Evolutionary conservation across 208 protist species (phyloP).

Genomic region (Borovskyia barvae): DNA sequence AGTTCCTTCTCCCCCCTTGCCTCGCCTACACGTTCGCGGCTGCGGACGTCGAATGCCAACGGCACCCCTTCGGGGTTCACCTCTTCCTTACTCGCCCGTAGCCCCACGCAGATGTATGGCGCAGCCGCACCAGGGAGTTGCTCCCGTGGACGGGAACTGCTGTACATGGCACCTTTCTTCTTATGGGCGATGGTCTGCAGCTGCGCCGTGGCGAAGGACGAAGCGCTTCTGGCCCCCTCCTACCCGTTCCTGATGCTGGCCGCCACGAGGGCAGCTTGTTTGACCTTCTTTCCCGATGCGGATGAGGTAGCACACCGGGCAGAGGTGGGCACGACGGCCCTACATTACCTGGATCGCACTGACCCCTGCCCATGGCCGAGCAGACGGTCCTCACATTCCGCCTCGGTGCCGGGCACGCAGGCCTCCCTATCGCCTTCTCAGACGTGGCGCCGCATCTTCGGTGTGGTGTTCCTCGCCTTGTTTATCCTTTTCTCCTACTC

Average conservation of each 20-base stretch:
- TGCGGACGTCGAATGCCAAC: background rate
- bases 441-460: conserved; percentile 3
- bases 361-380: no score
- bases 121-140: background rate
- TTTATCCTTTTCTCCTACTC: conserved; percentile 61
- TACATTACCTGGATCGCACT: no score
- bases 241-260: conserved; percentile 92
- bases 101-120: background rate
- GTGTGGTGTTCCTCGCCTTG: conserved; percentile 35
- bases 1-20: background rate
- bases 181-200: conserved; percentile 90
- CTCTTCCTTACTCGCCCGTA: conserved; percentile 1
- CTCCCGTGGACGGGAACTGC: conserved; percentile 36
- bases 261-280: conserved; percentile 53
- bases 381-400: background rate
- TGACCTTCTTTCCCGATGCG: conserved; percentile 18
- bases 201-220: conserved; percentile 93
- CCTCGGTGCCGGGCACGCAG: conserved; percentile 1
- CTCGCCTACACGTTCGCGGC: background rate
- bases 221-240: conserved; percentile 92
- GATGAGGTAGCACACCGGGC: no score
- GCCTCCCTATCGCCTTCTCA: background rate
- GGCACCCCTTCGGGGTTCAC: background rate
- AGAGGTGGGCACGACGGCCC: no score
- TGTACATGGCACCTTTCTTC: conserved; percentile 81